Percentiles rank a stretch among this genome's conserved stretches.
phyloP scores from a whole-genome alignment of 768 basidiomycete genomes.

The Austroboletus festivus region DNA sequence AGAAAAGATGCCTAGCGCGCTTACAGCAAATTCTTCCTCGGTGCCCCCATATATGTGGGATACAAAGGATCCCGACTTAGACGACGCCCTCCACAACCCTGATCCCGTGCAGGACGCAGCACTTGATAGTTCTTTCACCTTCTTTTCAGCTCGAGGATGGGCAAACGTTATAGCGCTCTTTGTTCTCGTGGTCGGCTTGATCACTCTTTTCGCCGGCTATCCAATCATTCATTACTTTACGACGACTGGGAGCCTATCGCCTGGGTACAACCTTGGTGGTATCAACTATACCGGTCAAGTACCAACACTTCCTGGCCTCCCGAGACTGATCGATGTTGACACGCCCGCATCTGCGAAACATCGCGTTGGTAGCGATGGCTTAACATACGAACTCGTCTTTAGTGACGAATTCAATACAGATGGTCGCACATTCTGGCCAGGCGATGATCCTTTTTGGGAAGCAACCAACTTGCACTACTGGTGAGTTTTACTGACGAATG shows the following conservation, averaged over 20 bases:
- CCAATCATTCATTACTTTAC: conserved; percentile 69
- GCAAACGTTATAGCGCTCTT: conserved; percentile 72
- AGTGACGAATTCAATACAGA: conserved; percentile 81
- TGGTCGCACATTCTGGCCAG: conserved; percentile 74
- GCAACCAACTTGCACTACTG: conserved; percentile 86
- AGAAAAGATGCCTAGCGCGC: conserved; percentile 33
- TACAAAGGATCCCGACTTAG: conserved; percentile 75
- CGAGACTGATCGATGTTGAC: conserved; percentile 67
- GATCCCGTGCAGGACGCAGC: conserved; percentile 70
- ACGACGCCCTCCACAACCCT: conserved; percentile 88
- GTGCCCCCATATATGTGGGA: conserved; percentile 77
- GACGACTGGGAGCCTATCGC: conserved; percentile 22
- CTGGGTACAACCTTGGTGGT: conserved; percentile 79
- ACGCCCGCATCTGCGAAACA: conserved; percentile 61
- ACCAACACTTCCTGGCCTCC: conserved; percentile 66
- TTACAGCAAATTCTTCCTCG: conserved; percentile 49
- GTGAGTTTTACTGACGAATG: conserved; percentile 27
- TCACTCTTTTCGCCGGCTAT: conserved; percentile 84
- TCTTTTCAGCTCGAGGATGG: conserved; percentile 84
- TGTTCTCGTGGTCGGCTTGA: conserved; percentile 61
- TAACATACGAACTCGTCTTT: conserved; percentile 79
- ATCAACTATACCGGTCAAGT: conserved; percentile 88
- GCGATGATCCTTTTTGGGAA: conserved; percentile 84
- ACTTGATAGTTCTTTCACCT: conserved; percentile 56
- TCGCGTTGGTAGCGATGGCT: conserved; percentile 70